These are phyloP conservation scores for Aspergillus ochraceoroseus DNA, from an alignment of 2,329 filamentous ascomycete species.

Conservation along the genomic window DNA sequence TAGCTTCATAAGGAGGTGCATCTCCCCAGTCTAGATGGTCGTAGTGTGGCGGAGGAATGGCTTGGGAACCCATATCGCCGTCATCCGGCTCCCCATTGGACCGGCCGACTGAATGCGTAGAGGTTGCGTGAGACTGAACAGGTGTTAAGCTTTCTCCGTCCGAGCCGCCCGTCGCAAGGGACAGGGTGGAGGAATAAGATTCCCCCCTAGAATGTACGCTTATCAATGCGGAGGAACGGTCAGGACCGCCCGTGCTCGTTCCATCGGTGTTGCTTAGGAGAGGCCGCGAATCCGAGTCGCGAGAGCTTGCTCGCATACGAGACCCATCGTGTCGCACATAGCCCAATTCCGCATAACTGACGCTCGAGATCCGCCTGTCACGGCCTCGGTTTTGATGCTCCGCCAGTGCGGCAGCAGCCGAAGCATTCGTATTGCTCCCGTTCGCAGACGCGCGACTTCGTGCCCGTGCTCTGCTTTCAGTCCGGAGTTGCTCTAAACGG, in stretches of 20 bases:
- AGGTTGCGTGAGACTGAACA: slow-evolving; percentile 28
- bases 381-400: slow-evolving; percentile 44
- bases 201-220: slow-evolving; percentile 31
- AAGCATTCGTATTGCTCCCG: slow-evolving; percentile 35
- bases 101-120: slow-evolving; percentile 22
- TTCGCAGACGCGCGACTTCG: slow-evolving; percentile 26
- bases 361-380: slow-evolving; percentile 45
- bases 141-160: slow-evolving; percentile 29
- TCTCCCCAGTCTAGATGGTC: slow-evolving; percentile 43
- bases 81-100: slow-evolving; percentile 27
- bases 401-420: slow-evolving; percentile 38
- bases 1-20: slow-evolving; percentile 40
- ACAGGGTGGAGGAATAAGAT: slow-evolving; percentile 37
- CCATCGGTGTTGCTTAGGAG: slow-evolving; percentile 39
- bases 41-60: slow-evolving; percentile 42
- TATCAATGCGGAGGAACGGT: slow-evolving; percentile 28
- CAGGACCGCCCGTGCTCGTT: slow-evolving; percentile 28
- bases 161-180: slow-evolving; percentile 27
- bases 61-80: slow-evolving; percentile 36
- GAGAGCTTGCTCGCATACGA: slow-evolving; percentile 45
- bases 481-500: slow-evolving; percentile 60
- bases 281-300: slow-evolving; percentile 46
- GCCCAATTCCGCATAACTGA: slow-evolving; percentile 46
- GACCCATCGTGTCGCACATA: slow-evolving; percentile 49
- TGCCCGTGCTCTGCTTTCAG: slow-evolving; percentile 52